Conservation (phyloP, 2,329 filamentous ascomycete genomes). For the Geosmithia morbida region DNA sequence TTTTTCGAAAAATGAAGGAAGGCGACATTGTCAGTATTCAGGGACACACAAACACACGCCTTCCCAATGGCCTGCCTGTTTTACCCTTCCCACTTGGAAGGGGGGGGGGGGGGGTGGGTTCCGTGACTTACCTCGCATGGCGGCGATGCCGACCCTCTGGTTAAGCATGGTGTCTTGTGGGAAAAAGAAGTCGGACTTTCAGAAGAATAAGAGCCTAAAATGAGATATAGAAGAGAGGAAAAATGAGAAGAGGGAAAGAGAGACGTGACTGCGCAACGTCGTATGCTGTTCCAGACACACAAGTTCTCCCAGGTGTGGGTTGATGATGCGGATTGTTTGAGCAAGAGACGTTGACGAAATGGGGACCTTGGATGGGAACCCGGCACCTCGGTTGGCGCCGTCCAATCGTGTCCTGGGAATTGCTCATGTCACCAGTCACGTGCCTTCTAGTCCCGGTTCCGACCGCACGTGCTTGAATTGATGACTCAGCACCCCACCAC, state of each 20-base stretch:
- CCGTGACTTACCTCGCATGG: slow-evolving; percentile 38
- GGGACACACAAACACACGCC: too few species aligned
- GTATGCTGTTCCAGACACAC: neutral
- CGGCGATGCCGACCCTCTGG: slow-evolving; percentile 42
- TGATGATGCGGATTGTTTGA: neutral
- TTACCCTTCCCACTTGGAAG: too few species aligned
- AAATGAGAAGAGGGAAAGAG: neutral
- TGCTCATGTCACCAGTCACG: slow-evolving; percentile 17
- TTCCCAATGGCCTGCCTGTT: too few species aligned
- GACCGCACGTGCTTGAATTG: slow-evolving; percentile 8
- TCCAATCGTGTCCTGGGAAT: slow-evolving; percentile 23
- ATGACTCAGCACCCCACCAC: slow-evolving; percentile 3
- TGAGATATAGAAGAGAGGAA: too few species aligned
- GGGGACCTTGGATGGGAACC: slow-evolving; percentile 7
- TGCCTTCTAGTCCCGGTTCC: slow-evolving; percentile 4
- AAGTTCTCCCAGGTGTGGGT: neutral
- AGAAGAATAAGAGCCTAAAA: too few species aligned
- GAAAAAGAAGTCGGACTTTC: too few species aligned
- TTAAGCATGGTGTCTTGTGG: slow-evolving; percentile 32
- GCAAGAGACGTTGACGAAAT: neutral
- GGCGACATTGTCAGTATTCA: neutral
- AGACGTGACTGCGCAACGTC: neutral
- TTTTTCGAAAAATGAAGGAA: too few species aligned
- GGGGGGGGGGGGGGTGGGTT: too few species aligned
- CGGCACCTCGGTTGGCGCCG: slow-evolving; percentile 27